A percentile compares a stretch with the other conserved stretches of the same genome.
Evolutionary conservation across 495 filamentous ascomycete genomes (phyloP).

Genomic region (Apodospora peruviana): DNA sequence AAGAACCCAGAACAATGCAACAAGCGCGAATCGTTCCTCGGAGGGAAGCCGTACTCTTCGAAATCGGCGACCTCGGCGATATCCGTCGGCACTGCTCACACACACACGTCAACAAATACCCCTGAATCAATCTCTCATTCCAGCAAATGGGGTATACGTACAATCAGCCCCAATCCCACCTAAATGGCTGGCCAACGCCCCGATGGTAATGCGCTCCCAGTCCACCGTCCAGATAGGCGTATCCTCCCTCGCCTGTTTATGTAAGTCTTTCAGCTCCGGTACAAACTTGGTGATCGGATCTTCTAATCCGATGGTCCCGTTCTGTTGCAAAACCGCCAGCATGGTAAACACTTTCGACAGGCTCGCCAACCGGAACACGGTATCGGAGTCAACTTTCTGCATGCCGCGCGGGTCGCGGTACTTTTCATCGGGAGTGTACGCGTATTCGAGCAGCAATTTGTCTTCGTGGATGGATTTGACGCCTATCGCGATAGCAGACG

Average conservation of each 20-base stretch:
- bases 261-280: slow-evolving; percentile 30
- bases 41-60: slow-evolving; percentile 25
- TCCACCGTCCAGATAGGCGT: slow-evolving; percentile 24
- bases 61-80: slow-evolving; percentile 21
- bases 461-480: slow-evolving; percentile 34
- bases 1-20: slow-evolving; percentile 28
- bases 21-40: slow-evolving; percentile 17
- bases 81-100: slow-evolving; percentile 20
- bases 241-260: slow-evolving; percentile 16
- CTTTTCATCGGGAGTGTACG: slow-evolving; percentile 23
- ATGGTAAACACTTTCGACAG: slow-evolving; percentile 48
- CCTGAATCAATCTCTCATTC: no score
- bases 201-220: slow-evolving; percentile 35
- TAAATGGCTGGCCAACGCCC: slow-evolving; percentile 31
- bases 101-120: not conserved
- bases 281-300: slow-evolving; percentile 42
- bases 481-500: slow-evolving; percentile 27
- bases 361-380: slow-evolving; percentile 48
- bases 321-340: slow-evolving; percentile 34
- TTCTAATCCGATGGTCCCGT: slow-evolving; percentile 34
- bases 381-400: slow-evolving; percentile 33
- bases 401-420: slow-evolving; percentile 21
- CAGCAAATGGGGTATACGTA: no score
- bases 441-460: slow-evolving; percentile 22
- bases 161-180: slow-evolving; percentile 30